Evolutionary conservation across 169 alveolate genomes (phyloP), one percentile per base, ranked within the genome.

Genomic region (Plasmodium ovale): DNA sequence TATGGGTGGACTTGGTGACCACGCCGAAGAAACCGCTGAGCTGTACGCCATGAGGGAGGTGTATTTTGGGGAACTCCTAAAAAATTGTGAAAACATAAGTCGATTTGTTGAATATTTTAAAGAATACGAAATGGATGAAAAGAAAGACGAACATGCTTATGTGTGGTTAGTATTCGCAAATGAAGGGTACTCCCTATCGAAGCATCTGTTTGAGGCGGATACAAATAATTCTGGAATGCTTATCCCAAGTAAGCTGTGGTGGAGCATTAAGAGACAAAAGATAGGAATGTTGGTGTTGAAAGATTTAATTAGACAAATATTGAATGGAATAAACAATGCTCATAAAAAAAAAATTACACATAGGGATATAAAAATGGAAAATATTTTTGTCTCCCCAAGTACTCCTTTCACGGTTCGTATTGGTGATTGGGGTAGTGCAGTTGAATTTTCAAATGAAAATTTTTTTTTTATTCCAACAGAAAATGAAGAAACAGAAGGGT

Each of bases 371-470:
- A 82, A 82, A 82, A 82, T 82, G 90, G 90, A 82, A 53, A 82
- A 82, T 53, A 82, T 82, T 0, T 82, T 82, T 70, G 67, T 82
- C 2, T 82, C 90, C 0, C 21, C 90, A 39, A 82, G 35, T 31
- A 82, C 90, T 14, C 90, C 90, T 0, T 82, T 65, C 25, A 65
- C 90, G 19, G 90, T 82, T 49, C 90, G 90, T 16, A 42, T 82
- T 19, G 90, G 90, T 25, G 90, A 82, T 42, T 82, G 90, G 90
- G 90, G 90, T 35, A 82, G 90, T 82, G 90, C 90, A 1, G 84
- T 82, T 14, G 68, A 82, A 42, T 82, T 21, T 65, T 12, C 16
- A 2, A 82, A 65, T 65, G 72, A 64, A 1, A 35, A 49, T 1
- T 65, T 65, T 82, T 65, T 67, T 25, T 82, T 33, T 65, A 47